These are phyloP conservation scores for Trametes hirsuta DNA, from an alignment of 1,284 basidiomycete genomes.

Conservation along the genomic window DNA sequence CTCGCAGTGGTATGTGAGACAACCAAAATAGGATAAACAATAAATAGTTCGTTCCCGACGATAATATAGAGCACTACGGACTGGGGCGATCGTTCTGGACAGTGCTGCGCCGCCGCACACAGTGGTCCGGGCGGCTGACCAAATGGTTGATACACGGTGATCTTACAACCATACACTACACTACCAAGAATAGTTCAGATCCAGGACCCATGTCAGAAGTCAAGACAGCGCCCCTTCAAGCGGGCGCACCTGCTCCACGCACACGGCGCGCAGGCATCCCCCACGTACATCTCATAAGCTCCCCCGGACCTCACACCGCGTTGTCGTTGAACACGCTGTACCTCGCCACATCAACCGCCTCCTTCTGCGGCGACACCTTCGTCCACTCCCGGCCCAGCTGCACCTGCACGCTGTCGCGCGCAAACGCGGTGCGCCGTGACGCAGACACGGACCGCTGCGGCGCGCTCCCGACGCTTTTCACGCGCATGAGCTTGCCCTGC, in stretches of 20 bases:
- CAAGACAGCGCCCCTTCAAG: not conserved
- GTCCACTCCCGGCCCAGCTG: slow-evolving; percentile 14
- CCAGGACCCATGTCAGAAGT: not conserved
- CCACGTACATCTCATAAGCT: not conserved
- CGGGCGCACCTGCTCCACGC: not conserved
- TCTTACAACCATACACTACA: slow-evolving; percentile 13
- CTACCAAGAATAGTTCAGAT: slow-evolving; percentile 1
- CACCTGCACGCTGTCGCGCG: slow-evolving; percentile 30
- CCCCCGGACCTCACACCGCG: not conserved
- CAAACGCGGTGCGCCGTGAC: slow-evolving; percentile 19
- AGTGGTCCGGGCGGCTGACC: not conserved
- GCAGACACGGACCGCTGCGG: slow-evolving; percentile 28
- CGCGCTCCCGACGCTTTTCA: slow-evolving; percentile 30
- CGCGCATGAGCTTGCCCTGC: slow-evolving; percentile 16
- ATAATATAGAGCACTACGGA: not conserved
- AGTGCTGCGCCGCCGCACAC: not conserved
- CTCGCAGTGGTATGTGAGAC: not conserved
- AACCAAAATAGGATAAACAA: not conserved
- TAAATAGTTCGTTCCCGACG: not conserved
- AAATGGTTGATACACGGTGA: slow-evolving; percentile 2
- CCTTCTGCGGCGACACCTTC: not conserved
- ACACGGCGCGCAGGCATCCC: not conserved
- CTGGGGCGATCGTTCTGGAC: not conserved
- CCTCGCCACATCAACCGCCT: not conserved
- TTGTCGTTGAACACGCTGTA: not conserved